Evolutionary conservation across 176 grass and related monocot species (phyloP).

Genomic region (Raddia guianensis): DNA sequence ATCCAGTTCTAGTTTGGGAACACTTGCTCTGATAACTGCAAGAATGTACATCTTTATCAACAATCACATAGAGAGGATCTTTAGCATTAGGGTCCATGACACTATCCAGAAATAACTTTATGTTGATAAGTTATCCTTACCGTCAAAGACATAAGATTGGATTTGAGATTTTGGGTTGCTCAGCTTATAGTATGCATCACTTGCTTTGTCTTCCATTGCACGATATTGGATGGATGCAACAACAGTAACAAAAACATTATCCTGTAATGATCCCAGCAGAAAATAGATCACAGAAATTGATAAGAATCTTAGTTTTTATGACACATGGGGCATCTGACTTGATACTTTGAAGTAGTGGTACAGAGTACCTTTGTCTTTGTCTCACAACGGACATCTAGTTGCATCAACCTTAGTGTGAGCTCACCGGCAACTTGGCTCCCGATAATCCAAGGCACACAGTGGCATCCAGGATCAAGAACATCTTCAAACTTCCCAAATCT

Average conservation of each 20-base stretch:
- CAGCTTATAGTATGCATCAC: conserved; percentile 63
- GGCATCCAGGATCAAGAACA: conserved; percentile 61
- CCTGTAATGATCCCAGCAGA: conserved; percentile 28
- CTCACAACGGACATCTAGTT: conserved; percentile 54
- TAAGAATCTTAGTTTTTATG: not conserved
- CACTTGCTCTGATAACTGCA: conserved; percentile 48
- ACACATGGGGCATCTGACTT: not conserved
- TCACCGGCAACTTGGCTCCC: conserved; percentile 38
- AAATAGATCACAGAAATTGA: not conserved
- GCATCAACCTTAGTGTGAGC: conserved; percentile 47
- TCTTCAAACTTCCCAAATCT: conserved; percentile 65
- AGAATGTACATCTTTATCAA: conserved; percentile 17
- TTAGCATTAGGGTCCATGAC: not conserved
- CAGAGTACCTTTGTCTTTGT: conserved; percentile 61
- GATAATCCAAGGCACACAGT: conserved; percentile 61
- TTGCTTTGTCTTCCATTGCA: conserved; percentile 61
- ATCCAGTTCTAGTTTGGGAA: conserved; percentile 48
- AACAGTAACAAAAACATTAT: conserved; percentile 74
- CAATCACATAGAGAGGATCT: not conserved
- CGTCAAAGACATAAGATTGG: conserved; percentile 75
- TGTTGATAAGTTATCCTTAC: conserved; percentile 30
- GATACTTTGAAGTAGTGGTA: conserved; percentile 6
- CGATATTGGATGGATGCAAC: conserved; percentile 72
- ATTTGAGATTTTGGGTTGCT: conserved; percentile 68
- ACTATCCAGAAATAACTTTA: not conserved